A percentile compares a stretch with the other conserved stretches of the same genome.
phyloP scores from a whole-genome alignment of 495 filamentous ascomycete genomes.

The Penicillium manginii region DNA sequence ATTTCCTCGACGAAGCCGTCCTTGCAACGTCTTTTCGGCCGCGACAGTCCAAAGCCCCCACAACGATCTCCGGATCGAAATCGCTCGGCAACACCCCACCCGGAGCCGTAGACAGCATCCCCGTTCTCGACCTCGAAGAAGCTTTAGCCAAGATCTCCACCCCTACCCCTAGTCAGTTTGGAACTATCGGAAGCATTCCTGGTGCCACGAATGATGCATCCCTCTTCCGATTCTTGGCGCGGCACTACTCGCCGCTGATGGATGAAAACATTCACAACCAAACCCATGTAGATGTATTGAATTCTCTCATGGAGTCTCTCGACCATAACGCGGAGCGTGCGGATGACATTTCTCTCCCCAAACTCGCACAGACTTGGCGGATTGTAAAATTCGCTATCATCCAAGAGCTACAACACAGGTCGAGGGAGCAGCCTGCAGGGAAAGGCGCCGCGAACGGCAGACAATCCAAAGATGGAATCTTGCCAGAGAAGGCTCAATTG shows the following conservation, averaged over 20 bases:
- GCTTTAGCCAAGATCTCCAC: conserved; percentile 58
- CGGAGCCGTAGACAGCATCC: conserved; percentile 45
- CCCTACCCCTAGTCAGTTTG: conserved; percentile 61
- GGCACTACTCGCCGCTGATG: conserved; percentile 56
- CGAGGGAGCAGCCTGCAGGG: conserved; percentile 53
- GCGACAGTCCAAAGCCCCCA: conserved; percentile 36
- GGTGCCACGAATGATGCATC: conserved; percentile 53
- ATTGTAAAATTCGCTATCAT: conserved; percentile 65
- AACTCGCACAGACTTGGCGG: conserved; percentile 76
- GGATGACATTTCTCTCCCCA: conserved; percentile 60
- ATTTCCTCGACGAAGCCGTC: conserved; percentile 62
- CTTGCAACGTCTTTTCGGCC: conserved; percentile 53
- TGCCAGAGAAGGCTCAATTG: conserved; percentile 27
- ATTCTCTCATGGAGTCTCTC: conserved; percentile 55
- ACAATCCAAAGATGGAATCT: conserved; percentile 38
- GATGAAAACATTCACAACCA: conserved; percentile 20
- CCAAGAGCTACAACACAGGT: conserved; percentile 61
- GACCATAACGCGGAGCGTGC: conserved; percentile 66
- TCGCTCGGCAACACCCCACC: conserved; percentile 61
- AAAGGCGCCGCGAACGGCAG: conserved; percentile 31
- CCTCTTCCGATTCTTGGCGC: conserved; percentile 62
- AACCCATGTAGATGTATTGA: conserved; percentile 43
- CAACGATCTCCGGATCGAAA: conserved; percentile 38
- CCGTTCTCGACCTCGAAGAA: conserved; percentile 63
- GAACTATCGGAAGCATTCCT: conserved; percentile 63